Base-by-base conservation (phyloP, 2,329 filamentous ascomycete species). In the Myotisia sp. region DNA sequence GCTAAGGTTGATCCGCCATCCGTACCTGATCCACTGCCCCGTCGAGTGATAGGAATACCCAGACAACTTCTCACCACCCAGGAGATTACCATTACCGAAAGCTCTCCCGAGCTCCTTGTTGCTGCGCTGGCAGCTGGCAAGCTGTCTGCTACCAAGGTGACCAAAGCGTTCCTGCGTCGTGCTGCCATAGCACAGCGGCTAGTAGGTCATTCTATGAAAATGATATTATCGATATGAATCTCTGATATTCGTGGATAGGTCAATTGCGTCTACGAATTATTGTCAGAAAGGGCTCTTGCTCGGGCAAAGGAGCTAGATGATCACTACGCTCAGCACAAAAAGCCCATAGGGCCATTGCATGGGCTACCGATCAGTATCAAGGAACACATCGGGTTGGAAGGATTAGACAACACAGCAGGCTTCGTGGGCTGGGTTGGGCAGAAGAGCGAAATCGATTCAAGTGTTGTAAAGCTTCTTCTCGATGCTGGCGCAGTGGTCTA, bases 341-440 rank as follows among this genome's bases (percentile, higher is more conserved):
- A 32, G 12, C 59, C 69, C 0, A 47, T 69, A 1, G 74, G 74
- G 0, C 71, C 73, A 2, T 59, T 79, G 0, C 74, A 79, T 45
- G 74, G 74, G 4, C 57, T 77, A 1, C 74, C 74, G 2, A 53
- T 77, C 22, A 74, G 60, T 31, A 41, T 67, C 17, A 67, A 67
- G 39, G 64, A 66, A 42, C 60, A 63, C 39, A 63, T 66, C 40
- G 59, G 64, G 29, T 49, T 65, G 4, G 54, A 63, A 26, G 32
- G 23, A 4, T 55, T 68, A 3, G 66, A 71, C 39, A 70, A 41
- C 52, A 74, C 55, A 48, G 76, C 76, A 60, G 74, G 72, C 7
- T 78, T 76, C 46, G 60, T 76, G 13, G 71, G 72, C 12, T 74
- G 72, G 65, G 68, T 76, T 9, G 67, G 65, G 5, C 68, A 67